Evolutionary conservation across 2,329 filamentous ascomycete genomes (phyloP).

Genomic region (Biscogniauxia sp.): DNA sequence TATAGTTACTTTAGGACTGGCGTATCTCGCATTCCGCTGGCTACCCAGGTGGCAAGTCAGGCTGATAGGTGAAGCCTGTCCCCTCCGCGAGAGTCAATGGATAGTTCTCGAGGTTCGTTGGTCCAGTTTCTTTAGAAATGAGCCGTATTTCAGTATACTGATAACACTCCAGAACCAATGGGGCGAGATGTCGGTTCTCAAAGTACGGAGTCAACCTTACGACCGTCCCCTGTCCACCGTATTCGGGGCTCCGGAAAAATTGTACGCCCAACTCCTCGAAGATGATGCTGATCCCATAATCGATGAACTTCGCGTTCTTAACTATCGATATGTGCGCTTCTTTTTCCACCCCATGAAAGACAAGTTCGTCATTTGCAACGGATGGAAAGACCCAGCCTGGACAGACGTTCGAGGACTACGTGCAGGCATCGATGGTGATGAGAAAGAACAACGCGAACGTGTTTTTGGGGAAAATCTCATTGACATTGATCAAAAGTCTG

Average conservation of each 20-base stretch:
- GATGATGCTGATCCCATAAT: conserved; percentile 78
- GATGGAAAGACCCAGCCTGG: conserved; percentile 95
- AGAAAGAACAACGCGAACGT: conserved; percentile 76
- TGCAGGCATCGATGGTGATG: conserved; percentile 80
- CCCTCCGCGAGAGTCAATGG: conserved; percentile 79
- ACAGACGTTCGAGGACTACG: conserved; percentile 72
- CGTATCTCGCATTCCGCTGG: conserved; percentile 85
- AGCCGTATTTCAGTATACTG: conserved; percentile 6
- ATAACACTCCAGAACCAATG: conserved; percentile 71
- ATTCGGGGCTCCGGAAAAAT: conserved; percentile 67
- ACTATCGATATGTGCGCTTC: conserved; percentile 93
- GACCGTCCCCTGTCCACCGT: conserved; percentile 58
- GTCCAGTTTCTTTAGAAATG: not conserved
- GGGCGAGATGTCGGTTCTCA: conserved; percentile 82
- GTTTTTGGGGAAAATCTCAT: conserved; percentile 91
- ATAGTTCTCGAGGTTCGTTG: conserved; percentile 76
- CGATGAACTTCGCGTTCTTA: conserved; percentile 70
- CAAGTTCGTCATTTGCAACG: conserved; percentile 80
- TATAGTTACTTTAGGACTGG: conserved; percentile 69
- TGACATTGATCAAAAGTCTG: conserved; percentile 87
- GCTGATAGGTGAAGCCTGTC: conserved; percentile 65
- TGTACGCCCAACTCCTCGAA: conserved; percentile 51
- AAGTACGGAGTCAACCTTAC: conserved; percentile 56
- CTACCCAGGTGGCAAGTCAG: conserved; percentile 81
- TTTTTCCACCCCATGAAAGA: conserved; percentile 87